Base-by-base conservation (phyloP, 2,329 filamentous ascomycete genomes). In the Graphiopsis chlorocephala region DNA sequence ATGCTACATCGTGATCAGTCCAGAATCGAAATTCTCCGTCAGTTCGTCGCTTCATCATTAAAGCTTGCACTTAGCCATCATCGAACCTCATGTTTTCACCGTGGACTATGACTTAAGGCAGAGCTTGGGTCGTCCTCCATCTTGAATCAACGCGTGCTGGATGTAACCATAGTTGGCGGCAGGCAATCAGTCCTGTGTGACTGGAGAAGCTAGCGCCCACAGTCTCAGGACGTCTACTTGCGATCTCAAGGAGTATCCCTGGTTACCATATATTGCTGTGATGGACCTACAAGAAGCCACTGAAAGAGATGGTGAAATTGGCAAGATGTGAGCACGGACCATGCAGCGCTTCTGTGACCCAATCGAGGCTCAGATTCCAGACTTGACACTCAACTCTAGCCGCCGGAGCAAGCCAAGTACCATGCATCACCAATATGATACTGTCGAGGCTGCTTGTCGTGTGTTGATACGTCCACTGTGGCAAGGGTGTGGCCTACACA, bases 361-460 rank as follows among this genome's bases (percentile, higher is more conserved):
- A 58, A 64, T 59, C 62, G 28, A 15, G 23, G 29, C n/a, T 45
- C 12, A 11, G 42, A 23, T 28, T 31, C 23, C 5, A 42, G 26
- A 15, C 25, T 50, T 31, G 20, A 31, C 60, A 23, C 62, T 58
- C 55, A 35, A 11, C 62, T 64, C 55, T 64, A 64, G 55, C 62
- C 62, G 62, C 62, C 62, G 33, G 42, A 38, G 20, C 29, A 53
- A 42, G 62, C 62, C 55, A 52, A 64, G 55, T 48, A 50, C 28
- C 29, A 31, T 17, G 12, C 15, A 23, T 28, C 28, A n/a, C 31
- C 17, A 42, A 42, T 35, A 64, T 38, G 42, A 50, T 38, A 38
- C 53, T 38, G 25, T 50, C 23, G 25, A 28, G 26, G 47, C 23
- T 28, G 23, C 47, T 17, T 28, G 38, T 20, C 8, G 3, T 20